Evolutionary conservation across 2,329 filamentous ascomycete genomes (phyloP).

Genomic region (Penicillium thymicola): DNA sequence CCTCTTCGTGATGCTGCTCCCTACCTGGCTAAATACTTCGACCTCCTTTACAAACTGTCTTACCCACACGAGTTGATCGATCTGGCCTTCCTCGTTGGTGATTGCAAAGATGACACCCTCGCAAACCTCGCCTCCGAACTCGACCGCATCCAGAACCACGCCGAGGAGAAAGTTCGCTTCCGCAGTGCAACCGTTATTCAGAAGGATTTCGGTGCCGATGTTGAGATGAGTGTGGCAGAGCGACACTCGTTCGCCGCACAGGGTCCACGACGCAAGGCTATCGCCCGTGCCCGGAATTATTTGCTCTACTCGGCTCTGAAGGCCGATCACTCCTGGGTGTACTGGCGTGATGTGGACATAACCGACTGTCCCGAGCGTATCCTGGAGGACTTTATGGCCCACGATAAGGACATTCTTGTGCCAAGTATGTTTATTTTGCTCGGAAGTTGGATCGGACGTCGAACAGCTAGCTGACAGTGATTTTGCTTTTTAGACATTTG

Average conservation of each 20-base stretch:
- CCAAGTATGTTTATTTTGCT: conserved; percentile 68
- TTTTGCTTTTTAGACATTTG: conserved; percentile 68
- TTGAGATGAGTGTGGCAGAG: conserved; percentile 77
- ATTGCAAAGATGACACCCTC: conserved; percentile 86
- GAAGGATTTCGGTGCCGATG: conserved; percentile 78
- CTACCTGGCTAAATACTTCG: conserved; percentile 86
- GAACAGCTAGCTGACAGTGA: conserved; percentile 13
- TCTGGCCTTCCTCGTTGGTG: conserved; percentile 88
- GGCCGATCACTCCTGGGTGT: conserved; percentile 95
- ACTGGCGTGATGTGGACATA: conserved; percentile 98
- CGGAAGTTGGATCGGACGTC: not conserved
- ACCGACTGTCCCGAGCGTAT: conserved; percentile 83
- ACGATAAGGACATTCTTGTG: conserved; percentile 88
- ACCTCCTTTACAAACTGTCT: conserved; percentile 81
- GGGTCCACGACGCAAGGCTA: conserved; percentile 81
- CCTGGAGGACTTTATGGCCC: conserved; percentile 90
- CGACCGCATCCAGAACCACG: conserved; percentile 78
- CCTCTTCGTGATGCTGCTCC: conserved; percentile 84
- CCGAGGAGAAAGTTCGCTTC: conserved; percentile 74
- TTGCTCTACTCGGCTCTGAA: conserved; percentile 79
- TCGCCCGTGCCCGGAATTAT: conserved; percentile 90
- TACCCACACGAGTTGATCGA: conserved; percentile 97
- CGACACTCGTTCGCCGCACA: conserved; percentile 85
- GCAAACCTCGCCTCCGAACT: conserved; percentile 82
- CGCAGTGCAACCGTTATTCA: conserved; percentile 78